Percentiles rank a stretch among this genome's conserved stretches.
Conservation (phyloP, 1,284 basidiomycete genomes). For the Cryptococcus sp. region DNA sequence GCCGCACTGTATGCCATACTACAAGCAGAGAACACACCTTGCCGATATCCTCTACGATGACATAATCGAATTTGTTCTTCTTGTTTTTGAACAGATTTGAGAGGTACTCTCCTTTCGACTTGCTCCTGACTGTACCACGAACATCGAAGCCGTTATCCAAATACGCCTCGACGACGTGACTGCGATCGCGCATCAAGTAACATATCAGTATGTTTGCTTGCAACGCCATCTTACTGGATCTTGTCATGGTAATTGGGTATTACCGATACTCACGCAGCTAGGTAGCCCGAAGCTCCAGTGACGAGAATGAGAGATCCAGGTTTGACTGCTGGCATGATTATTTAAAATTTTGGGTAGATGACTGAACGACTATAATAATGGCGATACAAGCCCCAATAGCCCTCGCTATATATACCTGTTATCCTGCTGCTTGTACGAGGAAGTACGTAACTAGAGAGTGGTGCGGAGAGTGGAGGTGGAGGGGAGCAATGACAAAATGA, state of each 20-base stretch:
- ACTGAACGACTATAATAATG: no score
- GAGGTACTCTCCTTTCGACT: constrained; percentile 59
- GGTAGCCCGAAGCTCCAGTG: constrained; percentile 55
- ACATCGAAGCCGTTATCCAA: constrained; percentile 54
- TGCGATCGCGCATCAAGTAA: constrained; percentile 12
- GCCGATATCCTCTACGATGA: constrained; percentile 62
- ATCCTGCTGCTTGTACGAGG: no score
- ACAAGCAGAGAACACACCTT: constrained; percentile 47
- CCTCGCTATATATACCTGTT: no score
- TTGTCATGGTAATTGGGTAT: background rate
- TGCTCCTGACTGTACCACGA: constrained; percentile 61
- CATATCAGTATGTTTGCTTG: no score
- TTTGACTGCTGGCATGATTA: constrained; percentile 53
- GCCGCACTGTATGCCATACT: no score
- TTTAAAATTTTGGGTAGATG: background rate
- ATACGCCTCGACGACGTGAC: constrained; percentile 37
- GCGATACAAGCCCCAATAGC: no score
- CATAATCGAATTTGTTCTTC: constrained; percentile 57
- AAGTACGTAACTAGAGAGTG: no score
- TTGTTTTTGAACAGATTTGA: constrained; percentile 56
- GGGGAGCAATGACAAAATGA: no score
- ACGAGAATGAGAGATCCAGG: constrained; percentile 55
- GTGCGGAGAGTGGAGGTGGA: no score
- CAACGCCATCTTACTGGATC: no score
- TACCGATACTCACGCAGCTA: constrained; percentile 41